phyloP scores from a whole-genome alignment of 2,329 filamentous ascomycete species.

The Xylariaceae sp. region DNA sequence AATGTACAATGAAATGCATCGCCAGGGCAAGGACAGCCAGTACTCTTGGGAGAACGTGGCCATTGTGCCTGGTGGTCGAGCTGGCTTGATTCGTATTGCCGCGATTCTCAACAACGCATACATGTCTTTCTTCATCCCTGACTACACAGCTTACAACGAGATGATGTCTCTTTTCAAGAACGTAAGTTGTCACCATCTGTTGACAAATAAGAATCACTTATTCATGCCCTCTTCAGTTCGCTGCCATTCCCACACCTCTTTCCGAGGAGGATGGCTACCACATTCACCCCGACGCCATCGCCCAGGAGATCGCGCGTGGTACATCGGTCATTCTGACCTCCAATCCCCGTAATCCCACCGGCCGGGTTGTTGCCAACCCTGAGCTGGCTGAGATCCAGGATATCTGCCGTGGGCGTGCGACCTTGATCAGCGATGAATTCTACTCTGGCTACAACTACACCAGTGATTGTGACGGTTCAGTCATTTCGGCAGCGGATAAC shows the following conservation, averaged over 20 bases:
- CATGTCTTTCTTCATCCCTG: constrained; percentile 87
- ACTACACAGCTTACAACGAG: constrained; percentile 97
- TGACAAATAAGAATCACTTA: constrained; percentile 7
- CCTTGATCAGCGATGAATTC: constrained; percentile 94
- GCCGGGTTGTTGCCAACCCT: constrained; percentile 78
- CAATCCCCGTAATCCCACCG: constrained; percentile 92
- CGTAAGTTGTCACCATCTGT: constrained; percentile 38
- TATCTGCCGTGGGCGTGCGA: constrained; percentile 84
- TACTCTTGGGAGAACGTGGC: constrained; percentile 98
- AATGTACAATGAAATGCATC: constrained; percentile 90
- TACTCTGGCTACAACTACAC: constrained; percentile 97
- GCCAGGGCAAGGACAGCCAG: constrained; percentile 78
- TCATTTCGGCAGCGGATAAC: constrained; percentile 85
- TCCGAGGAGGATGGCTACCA: constrained; percentile 84
- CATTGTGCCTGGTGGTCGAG: constrained; percentile 89
- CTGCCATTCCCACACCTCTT: constrained; percentile 80
- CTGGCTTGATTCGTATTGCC: constrained; percentile 89
- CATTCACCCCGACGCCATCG: constrained; percentile 89
- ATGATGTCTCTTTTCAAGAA: constrained; percentile 96
- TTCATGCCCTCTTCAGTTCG: constrained; percentile 53
- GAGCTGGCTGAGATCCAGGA: constrained; percentile 89
- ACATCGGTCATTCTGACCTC: constrained; percentile 88
- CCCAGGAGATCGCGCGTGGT: constrained; percentile 82
- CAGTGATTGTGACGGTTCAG: constrained; percentile 81
- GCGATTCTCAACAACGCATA: constrained; percentile 91